Percentiles rank a stretch among this genome's conserved stretches.
phyloP scores from a whole-genome alignment of 176 grass and related monocot genomes.

The Triticum dicoccoides region DNA sequence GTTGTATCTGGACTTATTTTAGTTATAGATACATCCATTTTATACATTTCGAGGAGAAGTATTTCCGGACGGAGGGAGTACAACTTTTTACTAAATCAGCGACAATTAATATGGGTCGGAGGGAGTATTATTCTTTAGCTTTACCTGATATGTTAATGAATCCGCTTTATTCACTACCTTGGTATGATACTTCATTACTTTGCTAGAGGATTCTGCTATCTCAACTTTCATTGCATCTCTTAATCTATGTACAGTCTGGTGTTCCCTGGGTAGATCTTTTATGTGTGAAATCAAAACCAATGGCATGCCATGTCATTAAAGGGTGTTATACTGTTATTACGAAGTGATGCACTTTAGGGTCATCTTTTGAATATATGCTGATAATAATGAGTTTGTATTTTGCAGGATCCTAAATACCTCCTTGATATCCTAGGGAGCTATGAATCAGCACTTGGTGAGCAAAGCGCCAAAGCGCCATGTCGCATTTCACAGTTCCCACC shows the following conservation, averaged over 20 bases:
- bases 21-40: too few relatives aligned
- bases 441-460: conserved; percentile 76
- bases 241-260: not conserved
- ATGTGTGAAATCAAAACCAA: conserved; percentile 5
- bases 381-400: conserved; percentile 19
- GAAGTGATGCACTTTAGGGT: not conserved
- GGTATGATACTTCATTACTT: not conserved
- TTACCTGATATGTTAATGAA: not conserved
- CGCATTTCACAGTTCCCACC: conserved; percentile 74
- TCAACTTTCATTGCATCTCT: not conserved
- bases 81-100: too few relatives aligned
- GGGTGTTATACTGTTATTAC: not conserved
- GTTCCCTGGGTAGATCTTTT: not conserved
- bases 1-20: too few relatives aligned
- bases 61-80: too few relatives aligned
- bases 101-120: too few relatives aligned
- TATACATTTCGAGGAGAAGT: too few relatives aligned
- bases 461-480: conserved; percentile 51
- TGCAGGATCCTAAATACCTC: conserved; percentile 72
- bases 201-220: not conserved
- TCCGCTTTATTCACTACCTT: not conserved
- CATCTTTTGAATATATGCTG: not conserved
- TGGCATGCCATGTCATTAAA: not conserved
- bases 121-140: not conserved
- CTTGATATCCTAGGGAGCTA: conserved; percentile 75